These are phyloP conservation scores for Talaromyces rugulosus DNA, from an alignment of 2,329 filamentous ascomycete species.

Conservation along the genomic window DNA sequence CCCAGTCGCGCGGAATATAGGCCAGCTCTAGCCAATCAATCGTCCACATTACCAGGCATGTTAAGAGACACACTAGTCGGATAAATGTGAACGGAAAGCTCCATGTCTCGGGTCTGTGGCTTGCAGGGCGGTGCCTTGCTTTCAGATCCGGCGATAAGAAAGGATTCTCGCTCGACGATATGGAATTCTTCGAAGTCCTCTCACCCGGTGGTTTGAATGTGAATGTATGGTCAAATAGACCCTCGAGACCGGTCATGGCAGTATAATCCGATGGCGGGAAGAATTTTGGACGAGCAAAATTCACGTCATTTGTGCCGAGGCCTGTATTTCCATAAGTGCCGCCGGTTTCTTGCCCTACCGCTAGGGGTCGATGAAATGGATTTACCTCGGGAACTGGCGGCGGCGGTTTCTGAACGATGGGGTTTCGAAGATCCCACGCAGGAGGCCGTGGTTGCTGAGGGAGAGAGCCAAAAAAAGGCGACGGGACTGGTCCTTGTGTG, in stretches of 20 bases:
- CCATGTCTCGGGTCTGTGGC: background rate
- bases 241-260: slow-evolving; percentile 44
- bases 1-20: slow-evolving; percentile 3
- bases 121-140: too few species aligned
- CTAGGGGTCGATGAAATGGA: slow-evolving; percentile 32
- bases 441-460: slow-evolving; percentile 38
- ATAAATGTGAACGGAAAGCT: background rate
- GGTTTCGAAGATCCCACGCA: slow-evolving; percentile 36
- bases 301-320: slow-evolving; percentile 18
- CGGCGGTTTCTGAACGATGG: slow-evolving; percentile 28
- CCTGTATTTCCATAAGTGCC: background rate
- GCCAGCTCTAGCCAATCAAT: slow-evolving; percentile 5
- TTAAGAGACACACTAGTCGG: slow-evolving; percentile 2
- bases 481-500: slow-evolving; percentile 23
- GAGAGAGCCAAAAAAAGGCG: slow-evolving; percentile 41
- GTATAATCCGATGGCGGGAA: slow-evolving; percentile 39
- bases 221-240: slow-evolving; percentile 43
- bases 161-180: slow-evolving; percentile 16
- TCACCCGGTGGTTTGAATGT: slow-evolving; percentile 32
- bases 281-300: slow-evolving; percentile 44
- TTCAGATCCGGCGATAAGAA: slow-evolving; percentile 1
- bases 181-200: slow-evolving; percentile 8
- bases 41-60: slow-evolving; percentile 6
- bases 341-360: slow-evolving; percentile 18
- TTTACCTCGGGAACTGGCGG: slow-evolving; percentile 33